phyloP scores from a whole-genome alignment of 2,329 filamentous ascomycete species.

The Penicillium concentricum region DNA sequence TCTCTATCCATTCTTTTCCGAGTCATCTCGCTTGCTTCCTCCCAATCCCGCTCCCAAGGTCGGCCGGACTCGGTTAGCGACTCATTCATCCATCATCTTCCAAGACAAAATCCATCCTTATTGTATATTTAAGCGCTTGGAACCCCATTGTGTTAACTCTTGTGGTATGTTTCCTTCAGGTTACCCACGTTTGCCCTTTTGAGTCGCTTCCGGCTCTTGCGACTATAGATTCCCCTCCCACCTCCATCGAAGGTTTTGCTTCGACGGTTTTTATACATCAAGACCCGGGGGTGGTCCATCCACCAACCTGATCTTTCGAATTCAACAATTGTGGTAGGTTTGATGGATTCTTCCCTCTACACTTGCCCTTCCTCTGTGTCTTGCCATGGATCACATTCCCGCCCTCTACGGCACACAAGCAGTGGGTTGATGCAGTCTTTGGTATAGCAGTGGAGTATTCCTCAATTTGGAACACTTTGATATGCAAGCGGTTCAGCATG shows the following conservation, averaged over 20 bases:
- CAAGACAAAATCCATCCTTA: constrained; percentile 15
- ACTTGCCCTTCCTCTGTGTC: constrained; percentile 25
- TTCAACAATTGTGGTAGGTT: constrained; percentile 38
- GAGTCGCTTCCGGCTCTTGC: constrained; percentile 38
- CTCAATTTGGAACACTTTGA: constrained; percentile 29
- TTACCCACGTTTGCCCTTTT: constrained; percentile 29
- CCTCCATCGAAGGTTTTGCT: constrained; percentile 30
- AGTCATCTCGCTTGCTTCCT: constrained; percentile 31
- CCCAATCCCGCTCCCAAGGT: constrained; percentile 28
- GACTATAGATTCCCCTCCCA: constrained; percentile 36
- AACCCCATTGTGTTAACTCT: constrained; percentile 28
- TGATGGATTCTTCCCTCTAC: constrained; percentile 33
- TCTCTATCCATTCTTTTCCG: constrained; percentile 37
- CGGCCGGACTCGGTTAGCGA: constrained; percentile 30
- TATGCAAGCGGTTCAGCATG: constrained; percentile 38
- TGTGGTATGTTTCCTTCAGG: constrained; percentile 22
- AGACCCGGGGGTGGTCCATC: constrained; percentile 35
- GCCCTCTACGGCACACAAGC: constrained; percentile 27
- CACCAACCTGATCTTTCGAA: constrained; percentile 27
- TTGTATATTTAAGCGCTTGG: constrained; percentile 15
- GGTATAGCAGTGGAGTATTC: constrained; percentile 32
- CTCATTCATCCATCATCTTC: constrained; percentile 17
- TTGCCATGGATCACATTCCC: constrained; percentile 26
- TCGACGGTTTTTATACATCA: constrained; percentile 23
- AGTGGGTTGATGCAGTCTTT: constrained; percentile 36